A percentile compares a stretch with the other conserved stretches of the same genome.
These are phyloP conservation scores for Cystobasidium tubakii DNA, from an alignment of 768 basidiomycete genomes.

Conservation along the genomic window DNA sequence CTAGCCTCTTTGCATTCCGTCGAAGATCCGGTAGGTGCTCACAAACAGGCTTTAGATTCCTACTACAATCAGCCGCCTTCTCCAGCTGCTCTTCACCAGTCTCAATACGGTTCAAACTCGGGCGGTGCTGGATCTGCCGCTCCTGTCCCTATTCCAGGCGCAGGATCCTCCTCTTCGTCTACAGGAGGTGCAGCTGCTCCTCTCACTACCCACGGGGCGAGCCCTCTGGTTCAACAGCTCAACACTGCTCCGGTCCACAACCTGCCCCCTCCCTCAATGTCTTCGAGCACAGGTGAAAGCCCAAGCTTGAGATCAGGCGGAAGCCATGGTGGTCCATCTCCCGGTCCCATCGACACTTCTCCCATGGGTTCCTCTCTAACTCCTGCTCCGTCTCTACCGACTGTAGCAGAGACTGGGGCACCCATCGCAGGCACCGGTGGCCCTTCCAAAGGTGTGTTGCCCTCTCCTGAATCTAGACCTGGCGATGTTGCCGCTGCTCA, in stretches of 20 bases:
- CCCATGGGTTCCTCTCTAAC: slow-evolving; percentile 45
- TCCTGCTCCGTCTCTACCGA: slow-evolving; percentile 46
- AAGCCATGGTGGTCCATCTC: slow-evolving; percentile 23
- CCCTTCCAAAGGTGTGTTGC: slow-evolving; percentile 46
- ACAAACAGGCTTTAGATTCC: slow-evolving; percentile 7
- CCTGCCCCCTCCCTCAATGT: background rate
- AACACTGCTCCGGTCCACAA: slow-evolving; percentile 17
- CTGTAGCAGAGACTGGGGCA: slow-evolving; percentile 47
- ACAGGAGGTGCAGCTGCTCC: background rate
- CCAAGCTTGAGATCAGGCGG: slow-evolving; percentile 6
- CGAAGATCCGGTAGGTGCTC: slow-evolving; percentile 13
- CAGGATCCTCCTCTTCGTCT: background rate
- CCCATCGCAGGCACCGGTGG: slow-evolving; percentile 46
- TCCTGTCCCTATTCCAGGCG: slow-evolving; percentile 21
- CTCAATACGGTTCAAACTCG: background rate
- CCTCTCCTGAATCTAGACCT: slow-evolving; percentile 4
- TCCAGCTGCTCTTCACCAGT: background rate
- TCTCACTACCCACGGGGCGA: background rate
- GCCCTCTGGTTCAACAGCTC: slow-evolving; percentile 25
- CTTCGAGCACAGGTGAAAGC: background rate
- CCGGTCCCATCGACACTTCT: slow-evolving; percentile 39
- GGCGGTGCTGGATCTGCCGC: background rate
- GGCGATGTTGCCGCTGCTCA: background rate
- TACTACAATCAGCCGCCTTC: slow-evolving; percentile 19
- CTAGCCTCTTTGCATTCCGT: slow-evolving; percentile 33